These are phyloP conservation scores for Tillandsia leiboldiana DNA, from an alignment of 176 grass and related monocot genomes.

Conservation along the genomic window DNA sequence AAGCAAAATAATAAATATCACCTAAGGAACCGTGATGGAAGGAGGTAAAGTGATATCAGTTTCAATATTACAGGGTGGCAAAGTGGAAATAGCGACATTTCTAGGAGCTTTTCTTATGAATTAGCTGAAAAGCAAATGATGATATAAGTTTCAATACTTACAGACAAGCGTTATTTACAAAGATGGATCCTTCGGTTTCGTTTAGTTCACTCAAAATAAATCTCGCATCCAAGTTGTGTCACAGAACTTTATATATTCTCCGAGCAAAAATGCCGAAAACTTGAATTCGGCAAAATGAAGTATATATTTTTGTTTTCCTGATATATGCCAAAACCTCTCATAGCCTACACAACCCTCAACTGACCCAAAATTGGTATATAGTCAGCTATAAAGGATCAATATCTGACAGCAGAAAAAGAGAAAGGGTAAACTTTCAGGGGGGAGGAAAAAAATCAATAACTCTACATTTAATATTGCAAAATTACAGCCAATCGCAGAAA, in stretches of 20 bases:
- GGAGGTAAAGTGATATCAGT: too few species aligned
- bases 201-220: constrained; percentile 33
- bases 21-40: too few species aligned
- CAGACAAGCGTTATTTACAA: constrained; percentile 18
- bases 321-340: constrained; percentile 30
- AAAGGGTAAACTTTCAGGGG: neutral
- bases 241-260: constrained; percentile 20
- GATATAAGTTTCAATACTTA: constrained; percentile 30
- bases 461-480: neutral
- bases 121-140: neutral
- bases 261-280: constrained; percentile 22
- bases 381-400: constrained; percentile 15
- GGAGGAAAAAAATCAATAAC: neutral
- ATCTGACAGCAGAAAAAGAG: constrained; percentile 3
- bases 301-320: constrained; percentile 19
- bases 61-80: too few species aligned
- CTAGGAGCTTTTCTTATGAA: too few species aligned
- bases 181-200: constrained; percentile 32
- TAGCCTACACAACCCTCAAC: constrained; percentile 12
- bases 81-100: too few species aligned
- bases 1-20: too few species aligned
- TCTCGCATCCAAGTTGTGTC: constrained; percentile 25
- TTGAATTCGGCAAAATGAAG: constrained; percentile 17
- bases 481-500: neutral
- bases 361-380: constrained; percentile 24